Conservation (phyloP, 768 basidiomycete genomes). For the Dioszegia hungarica region DNA sequence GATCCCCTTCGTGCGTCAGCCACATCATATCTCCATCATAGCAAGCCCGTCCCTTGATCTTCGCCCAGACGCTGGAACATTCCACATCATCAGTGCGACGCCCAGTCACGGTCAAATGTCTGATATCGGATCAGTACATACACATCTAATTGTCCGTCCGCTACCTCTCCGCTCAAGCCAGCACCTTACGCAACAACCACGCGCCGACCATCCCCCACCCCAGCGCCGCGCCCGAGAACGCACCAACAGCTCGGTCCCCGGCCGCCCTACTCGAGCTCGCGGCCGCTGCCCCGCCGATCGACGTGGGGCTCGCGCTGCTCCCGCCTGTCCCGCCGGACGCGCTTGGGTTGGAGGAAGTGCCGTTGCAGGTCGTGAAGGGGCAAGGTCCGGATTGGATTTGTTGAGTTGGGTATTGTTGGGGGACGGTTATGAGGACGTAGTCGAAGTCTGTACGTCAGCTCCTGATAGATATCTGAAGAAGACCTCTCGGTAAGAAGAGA, state of each 20-base stretch:
- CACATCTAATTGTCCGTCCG: neutral
- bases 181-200: neutral
- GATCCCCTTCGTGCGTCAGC: too few species aligned
- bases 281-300: neutral
- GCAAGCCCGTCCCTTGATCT: too few species aligned
- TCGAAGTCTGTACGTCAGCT: constrained; percentile 21
- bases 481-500: neutral
- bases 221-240: neutral
- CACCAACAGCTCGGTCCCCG: neutral
- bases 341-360: neutral
- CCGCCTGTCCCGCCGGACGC: neutral
- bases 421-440: constrained; percentile 23
- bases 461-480: too few species aligned
- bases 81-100: too few species aligned
- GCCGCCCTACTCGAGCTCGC: neutral
- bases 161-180: neutral
- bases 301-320: neutral
- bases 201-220: neutral
- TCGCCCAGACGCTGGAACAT: too few species aligned
- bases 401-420: neutral
- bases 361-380: constrained; percentile 9
- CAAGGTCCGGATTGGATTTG: neutral
- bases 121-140: neutral
- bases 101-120: too few species aligned
- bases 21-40: too few species aligned